These are phyloP conservation scores for Pseudopithomyces maydicus DNA, from an alignment of 2,329 filamentous ascomycete genomes.

Conservation along the genomic window DNA sequence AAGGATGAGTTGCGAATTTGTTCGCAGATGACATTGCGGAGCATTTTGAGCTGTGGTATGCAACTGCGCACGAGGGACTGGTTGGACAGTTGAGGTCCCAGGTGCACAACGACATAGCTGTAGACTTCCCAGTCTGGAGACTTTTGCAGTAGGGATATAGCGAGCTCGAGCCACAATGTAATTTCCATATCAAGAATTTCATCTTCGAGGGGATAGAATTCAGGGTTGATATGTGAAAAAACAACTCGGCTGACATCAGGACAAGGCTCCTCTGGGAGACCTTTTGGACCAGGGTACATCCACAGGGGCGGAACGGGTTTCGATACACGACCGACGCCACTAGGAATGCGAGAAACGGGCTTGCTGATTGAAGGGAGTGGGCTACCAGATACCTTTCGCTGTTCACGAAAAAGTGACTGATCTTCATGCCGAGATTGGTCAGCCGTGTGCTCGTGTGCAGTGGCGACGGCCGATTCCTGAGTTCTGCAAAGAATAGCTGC, in stretches of 20 bases:
- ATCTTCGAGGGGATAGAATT: constrained; percentile 36
- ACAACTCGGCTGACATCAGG: constrained; percentile 55
- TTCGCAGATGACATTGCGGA: constrained; percentile 79
- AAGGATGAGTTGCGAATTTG: constrained; percentile 79
- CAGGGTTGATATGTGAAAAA: constrained; percentile 53
- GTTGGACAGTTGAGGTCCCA: constrained; percentile 88
- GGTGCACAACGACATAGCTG: constrained; percentile 83
- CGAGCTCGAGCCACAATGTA: constrained; percentile 72
- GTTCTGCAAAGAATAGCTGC: constrained; percentile 74
- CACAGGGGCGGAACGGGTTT: constrained; percentile 54
- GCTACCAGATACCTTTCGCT: constrained; percentile 36
- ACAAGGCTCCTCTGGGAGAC: constrained; percentile 60
- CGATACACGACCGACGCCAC: constrained; percentile 31
- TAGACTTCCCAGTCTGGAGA: constrained; percentile 90
- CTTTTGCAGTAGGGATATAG: constrained; percentile 74
- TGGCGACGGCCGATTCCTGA: constrained; percentile 55
- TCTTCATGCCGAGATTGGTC: constrained; percentile 36
- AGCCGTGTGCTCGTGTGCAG: constrained; percentile 45
- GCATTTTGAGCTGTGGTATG: constrained; percentile 73
- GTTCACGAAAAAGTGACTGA: constrained; percentile 33
- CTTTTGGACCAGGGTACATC: constrained; percentile 61
- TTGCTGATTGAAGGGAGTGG: constrained; percentile 40
- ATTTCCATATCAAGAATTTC: constrained; percentile 56
- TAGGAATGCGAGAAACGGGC: constrained; percentile 29
- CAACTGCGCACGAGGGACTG: constrained; percentile 80